Evolutionary conservation across 495 filamentous ascomycete genomes (phyloP), one percentile per base, ranked within the genome.

Genomic region (Penicillium odoratum): DNA sequence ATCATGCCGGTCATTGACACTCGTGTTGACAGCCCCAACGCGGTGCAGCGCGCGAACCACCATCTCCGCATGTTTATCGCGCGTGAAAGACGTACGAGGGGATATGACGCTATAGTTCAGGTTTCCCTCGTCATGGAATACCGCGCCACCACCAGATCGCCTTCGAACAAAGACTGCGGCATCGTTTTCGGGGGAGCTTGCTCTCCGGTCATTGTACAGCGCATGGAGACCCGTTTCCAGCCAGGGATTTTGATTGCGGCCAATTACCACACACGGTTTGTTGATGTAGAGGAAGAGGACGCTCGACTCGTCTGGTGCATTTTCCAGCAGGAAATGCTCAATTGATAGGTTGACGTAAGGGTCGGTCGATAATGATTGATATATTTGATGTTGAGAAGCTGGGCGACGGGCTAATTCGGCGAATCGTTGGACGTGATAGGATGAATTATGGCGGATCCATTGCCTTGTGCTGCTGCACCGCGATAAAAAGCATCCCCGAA

Each of bases 231-330:
- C 91, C 47, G 88, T 86, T 71, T 98, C 94, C 8, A 90, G 78
- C 93, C 93, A 98, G 40, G 94, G 94, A 69, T 98, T 98, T 69
- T 98, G 94, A 70, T 98, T 98, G 47, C 93, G 88, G 13, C 94
- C 94, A 56, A 98, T 86, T 60, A 98, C 84, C 49, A 98, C 81
- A 71, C 89, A 88, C 7, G 93, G 92, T 11, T 79, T 74, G 72
- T 98, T 98, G 57, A 83, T 78, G 74, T 98, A 98, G 16, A 98
- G 79, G 57, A 97, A 92, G 0, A 97, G 81, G 33, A 97, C 69
- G 43, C 81, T 84, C 5, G 91, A 92, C 59, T 88, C 79, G 5
- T 83, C 73, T 0, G 85, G 81, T 0, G 89, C 82, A 40, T 87
- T 83, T 53, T 87, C 82, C 1, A 98, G 84, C 5, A 98, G 85